Base-by-base conservation (phyloP, 805 yeast species). In the Candida adriatica region DNA sequence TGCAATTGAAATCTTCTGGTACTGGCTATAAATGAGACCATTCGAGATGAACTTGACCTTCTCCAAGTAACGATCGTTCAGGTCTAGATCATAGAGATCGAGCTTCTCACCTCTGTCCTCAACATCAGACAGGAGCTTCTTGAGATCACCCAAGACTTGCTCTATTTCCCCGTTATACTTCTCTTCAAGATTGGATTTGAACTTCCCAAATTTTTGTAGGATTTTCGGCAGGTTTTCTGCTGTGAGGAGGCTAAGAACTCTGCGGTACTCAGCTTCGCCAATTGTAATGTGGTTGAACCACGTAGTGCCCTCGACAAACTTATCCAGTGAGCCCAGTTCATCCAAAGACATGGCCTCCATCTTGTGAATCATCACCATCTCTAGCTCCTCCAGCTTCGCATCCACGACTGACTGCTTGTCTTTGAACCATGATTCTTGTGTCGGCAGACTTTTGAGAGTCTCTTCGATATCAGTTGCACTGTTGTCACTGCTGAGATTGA, bases 11-110 rank as follows among this genome's bases (percentile, higher is more conserved):
- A 45, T 35, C 26, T 18, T 5, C 18, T 45, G 50, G 22, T 43
- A 43, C 8, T 33, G 28, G 18, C 25, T 27, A 27, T 24, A 39
- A 2, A 39, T 19, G 21, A 45, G 23, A 2, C 50, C 50, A 31
- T 46, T 37, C 8, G 39, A 34, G 13, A 46, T 5, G 26, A 33
- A 38, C n/a, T 36, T 29, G 29, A 46, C 34, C 6, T 39, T 38
- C n/a, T 15, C 13, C n/a, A 46, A 24, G 13, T 42, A 35, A 4
- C 28, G 33, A 14, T 42, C 40, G 10, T 38, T 30, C 13, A 31
- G 14, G 11, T 43, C 34, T 10, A 43, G 17, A 0, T 26, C 11
- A 26, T 46, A 46, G 3, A 46, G 24, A 4, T 40, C 38, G 25
- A 40, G 16, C 18, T 31, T 37, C 6, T 13, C n/a, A 2, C 39